Evolutionary conservation across 2,329 filamentous ascomycete genomes (phyloP), one percentile per base, ranked within the genome.

Genomic region (Ophiosphaerella korrae): DNA sequence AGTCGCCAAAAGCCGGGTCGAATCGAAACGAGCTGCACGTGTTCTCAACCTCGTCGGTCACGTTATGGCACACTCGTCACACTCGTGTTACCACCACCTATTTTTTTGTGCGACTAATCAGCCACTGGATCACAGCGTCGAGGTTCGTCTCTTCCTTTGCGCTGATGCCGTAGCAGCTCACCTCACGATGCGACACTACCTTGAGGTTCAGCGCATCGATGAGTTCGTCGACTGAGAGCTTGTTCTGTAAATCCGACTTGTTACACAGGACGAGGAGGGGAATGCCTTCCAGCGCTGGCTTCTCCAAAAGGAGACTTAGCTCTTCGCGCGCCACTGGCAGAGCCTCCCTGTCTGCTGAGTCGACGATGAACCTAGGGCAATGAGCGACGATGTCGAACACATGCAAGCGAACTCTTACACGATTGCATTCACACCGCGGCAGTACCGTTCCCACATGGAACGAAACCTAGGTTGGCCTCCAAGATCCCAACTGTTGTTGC

Each of bases 381-480:
- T 71, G 55, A 73, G 67, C 63, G 55, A 44, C 48, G 49, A 33
- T 33, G 31, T 40, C 23, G 14, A 50, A 37, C 42, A 63, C 42
- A 50, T 51, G 58, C 48, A 48, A 43, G 43, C 40, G 42, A 56
- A 32, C 42, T 21, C 82, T 74, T 81, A 88, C 84, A 99, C 90
- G 64, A 99, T 97, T 64, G 93, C 93, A 77, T 96, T 96, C 63
- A 97, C 94, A 45, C 92, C 94, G 58, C 92, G 90, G 77, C 94
- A 97, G 76, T 99, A 99, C 70, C 94, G 84, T 81, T 99, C 94
- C 94, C 94, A 99, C 94, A 99, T 99, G 64, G 90, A 90, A 70
- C 94, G 89, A 79, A 97, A 99, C 61, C 93, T 86, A 65, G 94
- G 93, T 78, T 99, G 94, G 46, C 94, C 94, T 64, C 94, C 94